Evolutionary conservation across 202 grass and related monocot species (phyloP).

Genomic region (Carex sylvatica): DNA sequence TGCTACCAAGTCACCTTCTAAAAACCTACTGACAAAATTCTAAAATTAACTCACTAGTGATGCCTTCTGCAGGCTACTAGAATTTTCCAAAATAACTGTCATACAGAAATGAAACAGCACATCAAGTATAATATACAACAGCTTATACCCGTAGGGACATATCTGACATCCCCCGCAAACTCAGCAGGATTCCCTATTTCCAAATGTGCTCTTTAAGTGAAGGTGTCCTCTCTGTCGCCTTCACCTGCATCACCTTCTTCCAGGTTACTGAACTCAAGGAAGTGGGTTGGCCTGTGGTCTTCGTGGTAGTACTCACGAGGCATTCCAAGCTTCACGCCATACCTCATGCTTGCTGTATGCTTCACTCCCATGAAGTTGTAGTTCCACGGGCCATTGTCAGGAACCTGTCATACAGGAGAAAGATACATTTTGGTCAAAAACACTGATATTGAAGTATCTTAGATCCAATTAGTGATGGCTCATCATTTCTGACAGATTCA

Average conservation of each 20-base stretch:
- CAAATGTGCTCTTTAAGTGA: constrained; percentile 34
- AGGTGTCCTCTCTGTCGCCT: constrained; percentile 86
- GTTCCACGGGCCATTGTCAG: constrained; percentile 87
- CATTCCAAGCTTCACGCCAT: constrained; percentile 74
- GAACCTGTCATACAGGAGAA: constrained; percentile 42
- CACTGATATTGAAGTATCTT: neutral
- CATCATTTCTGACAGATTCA: too few relatives aligned
- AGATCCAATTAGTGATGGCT: neutral
- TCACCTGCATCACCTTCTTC: constrained; percentile 72
- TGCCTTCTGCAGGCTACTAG: neutral
- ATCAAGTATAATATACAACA: constrained; percentile 17
- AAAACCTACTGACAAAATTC: constrained; percentile 8
- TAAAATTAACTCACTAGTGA: neutral
- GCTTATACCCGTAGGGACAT: neutral
- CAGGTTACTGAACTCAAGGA: constrained; percentile 88
- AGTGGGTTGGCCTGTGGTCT: constrained; percentile 88
- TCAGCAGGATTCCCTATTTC: neutral
- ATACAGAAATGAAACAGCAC: constrained; percentile 3
- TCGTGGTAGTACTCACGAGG: constrained; percentile 89
- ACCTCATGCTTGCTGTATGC: constrained; percentile 79
- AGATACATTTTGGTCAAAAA: neutral
- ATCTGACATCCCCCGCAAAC: neutral
- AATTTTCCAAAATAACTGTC: neutral
- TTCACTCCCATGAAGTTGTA: constrained; percentile 99
- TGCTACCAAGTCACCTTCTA: neutral